Evolutionary conservation across 768 basidiomycete genomes (phyloP), one percentile per base, ranked within the genome.

Genomic region (Daedalea quercina): DNA sequence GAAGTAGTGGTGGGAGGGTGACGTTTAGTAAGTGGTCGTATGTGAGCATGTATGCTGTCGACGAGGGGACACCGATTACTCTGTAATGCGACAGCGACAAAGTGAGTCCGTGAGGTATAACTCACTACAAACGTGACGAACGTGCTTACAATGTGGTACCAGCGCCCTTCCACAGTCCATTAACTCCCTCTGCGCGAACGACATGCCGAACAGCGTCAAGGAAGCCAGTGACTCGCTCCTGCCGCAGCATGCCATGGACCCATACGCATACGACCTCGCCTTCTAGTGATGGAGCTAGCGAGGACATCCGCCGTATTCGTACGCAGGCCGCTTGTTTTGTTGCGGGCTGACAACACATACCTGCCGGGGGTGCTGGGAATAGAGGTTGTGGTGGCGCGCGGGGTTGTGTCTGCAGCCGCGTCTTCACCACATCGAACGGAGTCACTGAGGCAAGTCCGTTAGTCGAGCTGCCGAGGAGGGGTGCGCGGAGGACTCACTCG

Each of bases 401-500:
- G n/a, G 85, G 85, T 66, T 90, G 93, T 0, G 96, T 98, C 68
- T 99, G 96, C 17, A 99, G 73, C 25, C 96, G 83, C 12, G 95
- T 98, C 69, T 98, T 98, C 60, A 98, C 79, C 51, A 99, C 93
- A 70, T 99, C 96, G 67, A 99, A 99, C 2, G 96, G 96, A 2
- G 95, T 98, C 96, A 99, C 95, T 98, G 54, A 53, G 59, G 4
- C 54, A 6, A 47, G 15, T 37, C 22, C 2, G 23, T 59, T 54
- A 31, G 23, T 42, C 11, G 9, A 13, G 9, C 33, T 12, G 12
- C 22, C 37, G 4, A 4, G 20, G 31, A 47, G 17, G 24, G 19
- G 48, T 25, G 17, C 24, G 44, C 20, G 33, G 26, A 28, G 12
- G 3, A 70, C 82, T 35, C 64, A 89, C 90, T 93, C 7, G 90